Percentiles rank a stretch among this genome's conserved stretches.
Conservation (phyloP, 306 rosid species). For the cucumber (Cucumis sativus) region DNA sequence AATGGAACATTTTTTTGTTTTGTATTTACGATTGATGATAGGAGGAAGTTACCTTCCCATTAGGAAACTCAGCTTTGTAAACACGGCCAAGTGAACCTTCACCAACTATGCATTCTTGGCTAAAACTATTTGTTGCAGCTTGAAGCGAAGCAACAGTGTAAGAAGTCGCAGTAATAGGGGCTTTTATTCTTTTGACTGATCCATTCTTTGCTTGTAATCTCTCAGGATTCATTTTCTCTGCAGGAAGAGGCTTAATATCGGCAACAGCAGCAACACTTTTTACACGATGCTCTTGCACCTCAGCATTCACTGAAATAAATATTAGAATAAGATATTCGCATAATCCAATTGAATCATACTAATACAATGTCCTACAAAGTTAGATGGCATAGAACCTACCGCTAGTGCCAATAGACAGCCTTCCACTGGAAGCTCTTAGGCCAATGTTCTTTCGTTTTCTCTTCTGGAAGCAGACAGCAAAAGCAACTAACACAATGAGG, state of each 20-base stretch:
- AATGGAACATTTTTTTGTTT: neutral
- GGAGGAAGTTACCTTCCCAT: constrained; percentile 62
- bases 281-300: constrained; percentile 68
- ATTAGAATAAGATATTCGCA: neutral
- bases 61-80: constrained; percentile 75
- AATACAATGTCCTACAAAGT: neutral
- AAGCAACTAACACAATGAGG: constrained; percentile 33
- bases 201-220: constrained; percentile 59
- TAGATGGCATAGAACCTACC: constrained; percentile 33
- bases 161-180: constrained; percentile 88
- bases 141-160: constrained; percentile 86
- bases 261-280: constrained; percentile 43
- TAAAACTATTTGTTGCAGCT: constrained; percentile 90
- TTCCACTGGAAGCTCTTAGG: constrained; percentile 43
- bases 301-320: constrained; percentile 43
- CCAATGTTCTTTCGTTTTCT: constrained; percentile 38
- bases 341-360: neutral
- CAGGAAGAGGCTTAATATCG: constrained; percentile 75
- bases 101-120: constrained; percentile 81
- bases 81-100: constrained; percentile 99
- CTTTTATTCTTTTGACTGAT: constrained; percentile 59
- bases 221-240: constrained; percentile 51
- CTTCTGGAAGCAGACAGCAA: constrained; percentile 47
- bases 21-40: neutral
- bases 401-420: constrained; percentile 39